Conservation (phyloP, 73 alveolate species). For the Urostyla sp. region DNA sequence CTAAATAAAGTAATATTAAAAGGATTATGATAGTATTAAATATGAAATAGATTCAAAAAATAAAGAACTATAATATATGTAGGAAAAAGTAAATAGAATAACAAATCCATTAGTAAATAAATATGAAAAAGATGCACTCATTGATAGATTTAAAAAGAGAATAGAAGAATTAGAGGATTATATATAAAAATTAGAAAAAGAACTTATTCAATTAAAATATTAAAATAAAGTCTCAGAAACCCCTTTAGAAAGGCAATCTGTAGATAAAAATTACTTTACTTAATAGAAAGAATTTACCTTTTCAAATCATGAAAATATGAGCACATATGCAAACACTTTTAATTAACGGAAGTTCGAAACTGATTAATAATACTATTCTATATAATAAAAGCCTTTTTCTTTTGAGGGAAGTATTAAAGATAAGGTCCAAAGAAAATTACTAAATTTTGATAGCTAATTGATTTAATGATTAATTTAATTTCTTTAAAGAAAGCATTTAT, state of each 20-base stretch:
- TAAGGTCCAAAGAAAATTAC: too few species aligned
- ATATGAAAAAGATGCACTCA: constrained; percentile 34
- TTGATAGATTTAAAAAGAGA: constrained; percentile 18
- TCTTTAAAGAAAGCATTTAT: neutral
- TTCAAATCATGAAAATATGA: too few species aligned
- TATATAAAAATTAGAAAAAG: neutral
- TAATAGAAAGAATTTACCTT: neutral
- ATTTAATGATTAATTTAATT: neutral
- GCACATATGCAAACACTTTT: too few species aligned
- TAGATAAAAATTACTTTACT: too few species aligned
- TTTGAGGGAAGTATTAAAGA: too few species aligned
- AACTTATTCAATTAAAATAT: neutral
- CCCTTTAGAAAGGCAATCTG: too few species aligned
- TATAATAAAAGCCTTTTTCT: too few species aligned
- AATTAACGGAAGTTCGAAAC: too few species aligned
- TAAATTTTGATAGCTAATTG: neutral
- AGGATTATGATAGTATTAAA: neutral
- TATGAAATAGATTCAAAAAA: constrained; percentile 17
- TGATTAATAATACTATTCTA: too few species aligned
- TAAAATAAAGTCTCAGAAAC: too few species aligned
- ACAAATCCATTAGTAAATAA: constrained; percentile 19
- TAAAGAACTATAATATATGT: constrained; percentile 7
- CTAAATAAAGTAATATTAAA: neutral
- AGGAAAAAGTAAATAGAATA: constrained; percentile 13
- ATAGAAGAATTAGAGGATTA: constrained; percentile 37